Conservation (phyloP, 257 asterid species). For the Catharanthus roseus region DNA sequence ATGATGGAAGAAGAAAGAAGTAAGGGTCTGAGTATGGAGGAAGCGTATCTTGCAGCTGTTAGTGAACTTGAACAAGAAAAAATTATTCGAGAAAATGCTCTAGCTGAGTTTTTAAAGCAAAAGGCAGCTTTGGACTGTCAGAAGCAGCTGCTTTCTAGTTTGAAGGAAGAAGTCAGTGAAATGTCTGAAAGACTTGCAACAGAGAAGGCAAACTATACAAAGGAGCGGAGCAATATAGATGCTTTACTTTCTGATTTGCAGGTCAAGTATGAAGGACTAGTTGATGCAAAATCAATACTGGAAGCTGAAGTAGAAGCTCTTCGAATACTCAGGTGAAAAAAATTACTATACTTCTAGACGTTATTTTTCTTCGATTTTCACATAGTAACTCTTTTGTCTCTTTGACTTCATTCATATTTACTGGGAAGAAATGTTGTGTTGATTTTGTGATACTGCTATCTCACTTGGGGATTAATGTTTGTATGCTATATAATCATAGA, state of each 20-base stretch:
- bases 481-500: too few relatives aligned
- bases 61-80: constrained; percentile 56
- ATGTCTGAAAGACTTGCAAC: constrained; percentile 50
- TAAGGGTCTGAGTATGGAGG: constrained; percentile 44
- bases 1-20: constrained; percentile 59
- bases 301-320: constrained; percentile 86
- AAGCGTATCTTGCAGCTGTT: constrained; percentile 35
- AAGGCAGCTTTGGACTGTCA: constrained; percentile 87
- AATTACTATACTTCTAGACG: not conserved
- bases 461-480: too few relatives aligned
- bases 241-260: constrained; percentile 31
- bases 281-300: constrained; percentile 61
- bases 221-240: constrained; percentile 34
- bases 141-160: constrained; percentile 59
- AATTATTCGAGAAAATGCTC: constrained; percentile 32
- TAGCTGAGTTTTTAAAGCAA: constrained; percentile 53
- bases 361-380: not conserved
- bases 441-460: too few relatives aligned
- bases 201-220: constrained; percentile 38
- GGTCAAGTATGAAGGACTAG: constrained; percentile 45
- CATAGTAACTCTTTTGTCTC: too few relatives aligned
- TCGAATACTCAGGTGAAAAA: constrained; percentile 64
- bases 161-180: constrained; percentile 57
- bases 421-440: not conserved
- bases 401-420: not conserved